phyloP scores from a whole-genome alignment of 2,329 filamentous ascomycete species.

The Oidium heveae region DNA sequence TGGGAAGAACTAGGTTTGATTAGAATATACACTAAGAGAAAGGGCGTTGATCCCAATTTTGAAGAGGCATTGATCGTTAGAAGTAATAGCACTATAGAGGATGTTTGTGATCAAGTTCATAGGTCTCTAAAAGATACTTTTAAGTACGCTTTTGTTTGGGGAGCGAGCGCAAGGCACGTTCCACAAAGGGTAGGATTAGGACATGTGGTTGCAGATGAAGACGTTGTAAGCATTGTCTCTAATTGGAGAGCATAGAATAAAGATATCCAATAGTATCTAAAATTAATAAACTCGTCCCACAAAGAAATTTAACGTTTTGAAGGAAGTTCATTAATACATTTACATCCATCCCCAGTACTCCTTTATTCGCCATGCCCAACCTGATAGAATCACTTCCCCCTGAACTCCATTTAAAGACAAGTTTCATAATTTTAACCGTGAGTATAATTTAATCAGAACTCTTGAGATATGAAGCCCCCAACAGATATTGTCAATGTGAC shows the following conservation, averaged over 20 bases:
- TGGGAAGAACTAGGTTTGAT: constrained; percentile 86
- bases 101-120: constrained; percentile 91
- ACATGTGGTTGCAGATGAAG: constrained; percentile 50
- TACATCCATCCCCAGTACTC: neutral
- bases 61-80: constrained; percentile 80
- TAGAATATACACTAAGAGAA: constrained; percentile 87
- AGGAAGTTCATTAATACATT: neutral
- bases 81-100: constrained; percentile 69
- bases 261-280: neutral
- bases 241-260: constrained; percentile 29
- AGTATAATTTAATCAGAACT: too few relatives aligned
- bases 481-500: too few relatives aligned
- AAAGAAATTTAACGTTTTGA: neutral
- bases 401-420: too few relatives aligned
- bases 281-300: too few relatives aligned
- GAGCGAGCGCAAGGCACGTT: constrained; percentile 79
- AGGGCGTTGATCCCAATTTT: constrained; percentile 77
- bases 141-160: constrained; percentile 97
- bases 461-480: too few relatives aligned
- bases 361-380: neutral
- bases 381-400: too few relatives aligned
- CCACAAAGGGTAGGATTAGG: constrained; percentile 76
- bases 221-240: constrained; percentile 42
- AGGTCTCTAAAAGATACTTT: constrained; percentile 90
- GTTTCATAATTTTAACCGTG: too few relatives aligned